Evolutionary conservation across 306 rosid species (phyloP), one percentile per base, ranked within the genome.

Genomic region (Lathyrus aphaca): DNA sequence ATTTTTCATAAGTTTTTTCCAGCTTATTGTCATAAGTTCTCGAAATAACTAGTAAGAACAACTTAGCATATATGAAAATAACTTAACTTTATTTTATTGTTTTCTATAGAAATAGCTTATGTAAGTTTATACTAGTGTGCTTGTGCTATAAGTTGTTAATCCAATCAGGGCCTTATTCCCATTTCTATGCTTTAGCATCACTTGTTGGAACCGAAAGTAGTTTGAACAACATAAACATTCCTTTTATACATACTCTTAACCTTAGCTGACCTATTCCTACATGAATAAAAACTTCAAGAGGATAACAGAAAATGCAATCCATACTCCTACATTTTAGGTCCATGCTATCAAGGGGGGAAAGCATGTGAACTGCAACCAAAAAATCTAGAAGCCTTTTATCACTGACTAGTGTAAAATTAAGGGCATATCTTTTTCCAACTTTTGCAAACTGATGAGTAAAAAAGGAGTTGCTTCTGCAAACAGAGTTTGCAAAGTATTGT

Each of bases 351-450:
- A 16, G 45, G 45, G 44, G 37, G 14, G 27, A 50, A 63, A n/a
- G 37, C 71, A 60, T 39, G 53, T 50, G 77, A 71, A 40, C 29
- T 25, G 35, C 19, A 38, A 35, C 43, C 15, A 9, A 18, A 0
- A 63, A 73, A 15, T 27, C 54, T 23, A 54, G 23, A 40, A 73
- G 53, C 27, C 18, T 64, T 27, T 27, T 42, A 29, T 64, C 25
- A 45, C 50, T 32, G 18, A 58, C 19, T 58, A 11, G 25, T 32
- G 3, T 11, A 60, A 37, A 15, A 21, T 19, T 10, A 51, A 46
- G 55, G 55, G 55, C 25, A 17, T 49, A 49, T 49, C 8, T 49
- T 18, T 49, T 49, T 49, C 55, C 55, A 9, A 49, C 10, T 10
- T 49, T 49, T 49, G 55, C 18, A 23, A 17, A 49, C 25, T 49